These are phyloP conservation scores for Penicillium simplicissimum DNA, from an alignment of 495 filamentous ascomycete species.

Conservation along the genomic window DNA sequence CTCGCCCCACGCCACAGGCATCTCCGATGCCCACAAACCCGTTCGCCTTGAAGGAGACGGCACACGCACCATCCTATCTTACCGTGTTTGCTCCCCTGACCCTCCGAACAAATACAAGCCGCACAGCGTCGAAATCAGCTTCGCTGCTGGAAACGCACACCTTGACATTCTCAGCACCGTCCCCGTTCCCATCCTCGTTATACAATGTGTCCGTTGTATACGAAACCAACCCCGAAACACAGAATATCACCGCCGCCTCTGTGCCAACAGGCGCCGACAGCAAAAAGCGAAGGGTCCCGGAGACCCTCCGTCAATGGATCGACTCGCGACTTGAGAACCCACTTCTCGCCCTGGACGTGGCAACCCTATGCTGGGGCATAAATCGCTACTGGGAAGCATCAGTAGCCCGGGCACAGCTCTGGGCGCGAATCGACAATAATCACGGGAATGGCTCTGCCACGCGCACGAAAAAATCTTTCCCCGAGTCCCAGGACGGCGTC, in stretches of 20 bases:
- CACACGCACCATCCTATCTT: constrained; percentile 36
- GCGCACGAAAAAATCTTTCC: not conserved
- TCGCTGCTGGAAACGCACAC: constrained; percentile 38
- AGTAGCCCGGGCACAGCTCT: constrained; percentile 40
- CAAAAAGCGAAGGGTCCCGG: constrained; percentile 31
- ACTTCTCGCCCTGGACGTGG: constrained; percentile 41
- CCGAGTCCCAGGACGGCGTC: constrained; percentile 6
- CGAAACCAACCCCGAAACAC: constrained; percentile 43
- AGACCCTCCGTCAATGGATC: constrained; percentile 44
- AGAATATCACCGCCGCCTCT: constrained; percentile 36
- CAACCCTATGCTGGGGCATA: constrained; percentile 47
- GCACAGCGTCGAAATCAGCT: constrained; percentile 17
- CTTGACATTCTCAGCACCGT: constrained; percentile 37
- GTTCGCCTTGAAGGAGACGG: constrained; percentile 35
- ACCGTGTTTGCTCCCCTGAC: constrained; percentile 41
- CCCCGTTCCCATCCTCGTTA: constrained; percentile 40
- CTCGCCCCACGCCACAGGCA: constrained; percentile 22
- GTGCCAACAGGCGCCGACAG: constrained; percentile 24
- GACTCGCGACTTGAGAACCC: constrained; percentile 37
- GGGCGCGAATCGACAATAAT: constrained; percentile 38
- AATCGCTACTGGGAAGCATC: constrained; percentile 47
- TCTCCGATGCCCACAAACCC: constrained; percentile 37
- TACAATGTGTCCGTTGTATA: constrained; percentile 41
- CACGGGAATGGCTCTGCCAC: constrained; percentile 9
- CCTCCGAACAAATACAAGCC: constrained; percentile 33